Base-by-base conservation (phyloP, 202 grass and related monocot species). In the Tripidium arundinaceum region DNA sequence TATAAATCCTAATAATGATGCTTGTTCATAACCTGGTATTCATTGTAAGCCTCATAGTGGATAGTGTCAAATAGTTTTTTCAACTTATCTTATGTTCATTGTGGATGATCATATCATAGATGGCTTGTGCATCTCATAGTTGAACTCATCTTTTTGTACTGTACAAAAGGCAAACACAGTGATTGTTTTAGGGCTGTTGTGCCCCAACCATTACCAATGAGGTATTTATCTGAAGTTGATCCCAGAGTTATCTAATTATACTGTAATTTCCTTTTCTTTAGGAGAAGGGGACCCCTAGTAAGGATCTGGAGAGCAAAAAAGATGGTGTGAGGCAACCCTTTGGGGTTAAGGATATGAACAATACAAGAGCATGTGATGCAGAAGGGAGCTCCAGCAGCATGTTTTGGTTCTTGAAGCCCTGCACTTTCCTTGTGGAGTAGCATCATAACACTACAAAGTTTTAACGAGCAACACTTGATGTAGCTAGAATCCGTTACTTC, bases 391-490 rank as follows among this genome's bases (percentile, higher is more conserved):
- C 97, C 71, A 80, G 84, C 78, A 84, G 92, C 78, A 82, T 99
- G 80, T 92, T 96, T 85, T 99, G 96, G 92, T 93, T 99, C 83
- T 86, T 99, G 77, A 99, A 99, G 84, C 96, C 96, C 50, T 99
- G 96, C 74, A 88, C 86, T 80, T 93, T 83, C 72, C 77, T 90
- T 54, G 83, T 86, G 54, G 88, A 99, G 25, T 95, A 91, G 45
- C 63, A 61, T 54, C 50, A 57, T 74, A 38, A 69, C 24, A 63
- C 19, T 18, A n/a, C 1, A 5, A 75, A 46, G 21, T 49, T 77
- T 82, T 72, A 27, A 62, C 10, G 4, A 45, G 22, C 37, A 25
- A 42, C 27, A 57, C 12, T 39, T 46, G 22, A 41, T 89, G 16
- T 79, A 79, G 79, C 55, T 79, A 64, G 68, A 45, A 70, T 68